phyloP scores from a whole-genome alignment of 768 basidiomycete species.

The Clitopilus passeckerianus region DNA sequence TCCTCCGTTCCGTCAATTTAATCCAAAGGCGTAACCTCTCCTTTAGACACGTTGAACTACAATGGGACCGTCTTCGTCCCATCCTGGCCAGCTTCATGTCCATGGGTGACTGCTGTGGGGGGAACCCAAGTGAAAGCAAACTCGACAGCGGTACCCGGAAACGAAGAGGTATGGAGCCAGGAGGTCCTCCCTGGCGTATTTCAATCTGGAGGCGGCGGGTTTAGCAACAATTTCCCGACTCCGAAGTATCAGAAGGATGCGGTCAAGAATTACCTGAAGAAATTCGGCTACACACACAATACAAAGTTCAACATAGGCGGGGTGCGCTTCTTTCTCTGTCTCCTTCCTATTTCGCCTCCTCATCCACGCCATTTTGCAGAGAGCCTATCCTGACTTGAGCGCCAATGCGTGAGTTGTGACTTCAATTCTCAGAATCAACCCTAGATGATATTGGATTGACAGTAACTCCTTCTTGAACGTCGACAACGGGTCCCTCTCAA shows the following conservation, averaged over 20 bases:
- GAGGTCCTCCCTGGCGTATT: slow-evolving; percentile 24
- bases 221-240: slow-evolving; percentile 31
- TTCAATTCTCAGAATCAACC: neutral
- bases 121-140: slow-evolving; percentile 37
- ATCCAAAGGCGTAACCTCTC: neutral
- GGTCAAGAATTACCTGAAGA: slow-evolving; percentile 26
- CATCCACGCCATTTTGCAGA: slow-evolving; percentile 8
- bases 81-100: slow-evolving; percentile 38
- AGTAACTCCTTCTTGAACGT: slow-evolving; percentile 12
- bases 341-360: neutral
- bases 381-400: slow-evolving; percentile 30
- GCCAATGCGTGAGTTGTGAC: slow-evolving; percentile 26
- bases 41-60: slow-evolving; percentile 25
- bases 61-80: slow-evolving; percentile 37
- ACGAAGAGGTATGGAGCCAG: slow-evolving; percentile 25
- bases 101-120: slow-evolving; percentile 40
- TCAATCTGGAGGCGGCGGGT: slow-evolving; percentile 30
- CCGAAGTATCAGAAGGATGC: slow-evolving; percentile 33
- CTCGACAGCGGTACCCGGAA: slow-evolving; percentile 18
- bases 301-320: slow-evolving; percentile 23
- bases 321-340: slow-evolving; percentile 14
- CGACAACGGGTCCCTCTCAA: slow-evolving; percentile 19
- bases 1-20: neutral
- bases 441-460: neutral
- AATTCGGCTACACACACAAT: slow-evolving; percentile 17